Percentiles rank a stretch among this genome's conserved stretches.
phyloP scores from a whole-genome alignment of 148 eudicot species.

The Cornus controversa region DNA sequence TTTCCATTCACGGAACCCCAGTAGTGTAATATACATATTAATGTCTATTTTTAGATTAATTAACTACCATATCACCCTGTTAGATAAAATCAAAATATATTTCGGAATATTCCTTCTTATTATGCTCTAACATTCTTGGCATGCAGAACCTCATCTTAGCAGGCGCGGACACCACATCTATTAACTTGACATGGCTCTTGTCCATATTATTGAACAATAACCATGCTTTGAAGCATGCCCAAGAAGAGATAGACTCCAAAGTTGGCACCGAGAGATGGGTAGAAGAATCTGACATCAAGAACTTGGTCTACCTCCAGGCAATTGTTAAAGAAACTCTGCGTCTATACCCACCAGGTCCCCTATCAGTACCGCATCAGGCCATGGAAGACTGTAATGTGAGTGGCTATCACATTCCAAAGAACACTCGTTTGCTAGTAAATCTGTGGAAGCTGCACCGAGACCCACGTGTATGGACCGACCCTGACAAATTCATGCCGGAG shows the following conservation, averaged over 20 bases:
- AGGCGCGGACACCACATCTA: constrained; percentile 19
- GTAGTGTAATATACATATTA: no score
- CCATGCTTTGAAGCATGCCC: constrained; percentile 10
- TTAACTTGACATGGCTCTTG: constrained; percentile 19
- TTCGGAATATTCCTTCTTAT: no score
- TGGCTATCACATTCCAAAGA: constrained; percentile 21
- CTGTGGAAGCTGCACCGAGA: constrained; percentile 32
- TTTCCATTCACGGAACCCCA: no score
- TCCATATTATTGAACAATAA: constrained; percentile 18
- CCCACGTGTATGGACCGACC: constrained; percentile 27
- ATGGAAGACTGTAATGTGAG: constrained; percentile 13
- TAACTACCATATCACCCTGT: no score
- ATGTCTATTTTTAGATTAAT: no score
- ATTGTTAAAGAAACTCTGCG: constrained; percentile 28
- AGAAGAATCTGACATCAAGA: constrained; percentile 21
- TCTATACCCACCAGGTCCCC: constrained; percentile 27
- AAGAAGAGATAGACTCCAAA: constrained; percentile 23
- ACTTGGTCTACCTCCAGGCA: constrained; percentile 25
- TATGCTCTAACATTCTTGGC: neutral
- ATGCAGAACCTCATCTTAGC: constrained; percentile 23
- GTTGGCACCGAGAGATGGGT: constrained; percentile 31
- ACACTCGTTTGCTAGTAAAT: constrained; percentile 20
- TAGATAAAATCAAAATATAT: no score
- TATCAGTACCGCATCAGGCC: constrained; percentile 20
- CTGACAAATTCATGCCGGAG: constrained; percentile 33